Base-by-base conservation (phyloP, 2,329 filamentous ascomycete genomes). In the Colletotrichum shisoi region DNA sequence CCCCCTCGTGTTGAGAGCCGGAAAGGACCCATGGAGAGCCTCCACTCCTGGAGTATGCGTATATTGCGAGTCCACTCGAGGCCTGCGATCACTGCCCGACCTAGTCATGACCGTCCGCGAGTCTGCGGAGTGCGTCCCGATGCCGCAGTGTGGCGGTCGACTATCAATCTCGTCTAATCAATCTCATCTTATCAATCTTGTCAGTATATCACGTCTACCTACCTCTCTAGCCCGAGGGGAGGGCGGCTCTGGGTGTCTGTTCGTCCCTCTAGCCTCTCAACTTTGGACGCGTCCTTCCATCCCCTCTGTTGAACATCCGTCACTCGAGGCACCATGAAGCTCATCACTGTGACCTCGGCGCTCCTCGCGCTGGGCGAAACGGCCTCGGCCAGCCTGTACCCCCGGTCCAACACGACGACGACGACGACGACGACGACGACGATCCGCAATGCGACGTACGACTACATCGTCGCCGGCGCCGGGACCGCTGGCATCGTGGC, bases 391-490 rank as follows among this genome's bases (percentile, higher is more conserved):
- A 53, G 53, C 24, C 39, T 67, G 13, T 48, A 15, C 15, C 37
- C 24, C 42, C 40, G 60, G 12, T 37, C 39, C 37, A 69, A 59
- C 56, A 24, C 49, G 24, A 67, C 67, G 31, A 34, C 31, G 31
- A 31, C n/a, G n/a, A n/a, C 27, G n/a, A 69, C 69, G 17, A 24
- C 49, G 24, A 67, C 67, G 31, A 34, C 27, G n/a, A 69, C 69
- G 17, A 67, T 53, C 21, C 60, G 64, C 24, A 67, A 67, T 48
- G 37, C 45, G 7, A 69, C 69, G 37, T 68, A 71, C 58, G 68
- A 70, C 34, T 65, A 69, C 60, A 71, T 71, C 27, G 63, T 71
- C 21, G 62, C 63, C 3, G 70, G 69, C 13, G 67, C 57, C 21
- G 64, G 71, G 6, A 71, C 70, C 27, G 67, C 68, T 9, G 68